A percentile compares a stretch with the other conserved stretches of the same genome.
phyloP scores from a whole-genome alignment of 2,329 filamentous ascomycete genomes.

The Pseudogymnoascus sp. region DNA sequence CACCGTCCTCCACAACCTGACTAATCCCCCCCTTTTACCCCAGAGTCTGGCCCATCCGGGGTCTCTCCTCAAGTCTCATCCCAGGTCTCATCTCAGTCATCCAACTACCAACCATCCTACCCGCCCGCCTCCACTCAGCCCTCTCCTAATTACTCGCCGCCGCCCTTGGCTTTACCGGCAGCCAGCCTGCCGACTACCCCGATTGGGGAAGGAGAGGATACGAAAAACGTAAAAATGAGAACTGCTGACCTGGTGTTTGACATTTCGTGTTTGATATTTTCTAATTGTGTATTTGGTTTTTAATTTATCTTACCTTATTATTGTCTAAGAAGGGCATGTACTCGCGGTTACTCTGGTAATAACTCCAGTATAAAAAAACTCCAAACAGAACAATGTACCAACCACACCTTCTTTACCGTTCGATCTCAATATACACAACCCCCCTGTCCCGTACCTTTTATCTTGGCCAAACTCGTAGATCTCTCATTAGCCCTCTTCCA shows the following conservation, averaged over 20 bases:
- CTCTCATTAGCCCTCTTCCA: not conserved
- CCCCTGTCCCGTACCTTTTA: not conserved
- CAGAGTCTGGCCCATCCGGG: not conserved
- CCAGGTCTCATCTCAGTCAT: not conserved
- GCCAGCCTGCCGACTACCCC: not conserved
- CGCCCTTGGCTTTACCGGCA: not conserved
- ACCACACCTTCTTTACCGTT: not conserved
- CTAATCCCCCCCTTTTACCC: not conserved
- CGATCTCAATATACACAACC: not conserved
- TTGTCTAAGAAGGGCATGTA: not conserved
- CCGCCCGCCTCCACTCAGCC: not conserved
- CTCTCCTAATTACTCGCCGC: not conserved
- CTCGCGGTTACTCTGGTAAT: not conserved
- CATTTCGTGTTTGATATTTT: not conserved
- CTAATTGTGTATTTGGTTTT: not conserved
- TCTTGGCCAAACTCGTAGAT: not conserved
- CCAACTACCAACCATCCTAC: too few species aligned
- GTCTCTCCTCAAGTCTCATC: not conserved
- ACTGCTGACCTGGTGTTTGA: slow-evolving; percentile 1
- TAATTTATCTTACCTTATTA: not conserved
- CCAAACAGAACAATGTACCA: not conserved
- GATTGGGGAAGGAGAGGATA: not conserved
- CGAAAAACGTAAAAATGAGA: not conserved
- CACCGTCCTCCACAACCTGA: not conserved
- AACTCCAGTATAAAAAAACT: not conserved